These are phyloP conservation scores for Wallemia hederae DNA, from an alignment of 1,284 basidiomycete genomes.

Conservation along the genomic window DNA sequence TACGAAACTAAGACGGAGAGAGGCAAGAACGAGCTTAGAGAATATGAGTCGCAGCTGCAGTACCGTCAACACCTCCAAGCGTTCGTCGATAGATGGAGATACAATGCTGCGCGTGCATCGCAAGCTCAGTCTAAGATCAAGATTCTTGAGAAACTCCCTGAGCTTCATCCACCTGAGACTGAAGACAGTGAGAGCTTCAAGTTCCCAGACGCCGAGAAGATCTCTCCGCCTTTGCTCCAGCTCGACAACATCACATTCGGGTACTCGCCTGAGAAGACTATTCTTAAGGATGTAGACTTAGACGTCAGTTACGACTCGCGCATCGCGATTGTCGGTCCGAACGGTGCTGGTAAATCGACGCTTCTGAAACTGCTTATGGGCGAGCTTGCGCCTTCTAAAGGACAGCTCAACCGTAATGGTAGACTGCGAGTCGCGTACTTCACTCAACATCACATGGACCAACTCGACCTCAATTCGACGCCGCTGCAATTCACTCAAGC, in stretches of 20 bases:
- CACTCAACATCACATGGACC: conserved; percentile 92
- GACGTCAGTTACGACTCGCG: conserved; percentile 69
- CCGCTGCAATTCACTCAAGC: conserved; percentile 77
- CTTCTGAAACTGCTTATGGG: conserved; percentile 66
- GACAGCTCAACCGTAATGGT: conserved; percentile 68
- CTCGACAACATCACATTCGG: conserved; percentile 76
- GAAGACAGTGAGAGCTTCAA: conserved; percentile 74
- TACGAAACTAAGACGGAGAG: conserved; percentile 95
- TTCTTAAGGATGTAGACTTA: conserved; percentile 58
- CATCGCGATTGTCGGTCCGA: conserved; percentile 59
- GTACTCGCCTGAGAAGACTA: conserved; percentile 47
- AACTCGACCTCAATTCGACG: conserved; percentile 50
- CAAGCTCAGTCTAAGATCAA: conserved; percentile 96
- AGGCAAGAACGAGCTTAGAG: conserved; percentile 62
- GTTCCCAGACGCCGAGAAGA: conserved; percentile 82
- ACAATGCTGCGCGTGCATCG: conserved; percentile 70
- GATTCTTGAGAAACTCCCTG: conserved; percentile 88
- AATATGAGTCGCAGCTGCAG: conserved; percentile 81
- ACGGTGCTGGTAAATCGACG: conserved; percentile 24
- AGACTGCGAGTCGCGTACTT: conserved; percentile 76
- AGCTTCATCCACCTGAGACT: conserved; percentile 65
- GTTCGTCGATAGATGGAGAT: conserved; percentile 89
- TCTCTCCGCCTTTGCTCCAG: conserved; percentile 85
- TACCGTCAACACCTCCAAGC: conserved; percentile 88
- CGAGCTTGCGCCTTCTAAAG: conserved; percentile 48